Base-by-base conservation (phyloP, 805 yeast species). In the Myxozyma nipponensis region DNA sequence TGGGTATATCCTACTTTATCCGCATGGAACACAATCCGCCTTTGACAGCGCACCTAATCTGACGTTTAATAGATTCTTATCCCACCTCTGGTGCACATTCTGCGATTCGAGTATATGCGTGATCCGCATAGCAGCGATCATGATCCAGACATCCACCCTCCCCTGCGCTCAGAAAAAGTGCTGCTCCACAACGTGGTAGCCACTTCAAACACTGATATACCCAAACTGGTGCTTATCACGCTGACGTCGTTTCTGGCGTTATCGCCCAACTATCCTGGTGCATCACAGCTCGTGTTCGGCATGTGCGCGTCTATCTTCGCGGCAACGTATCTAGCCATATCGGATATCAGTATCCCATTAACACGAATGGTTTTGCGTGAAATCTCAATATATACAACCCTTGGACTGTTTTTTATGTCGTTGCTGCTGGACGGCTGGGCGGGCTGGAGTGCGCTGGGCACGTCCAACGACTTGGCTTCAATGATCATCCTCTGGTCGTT, bases 21-120 rank as follows among this genome's bases (percentile, higher is more conserved):
- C n/a, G n/a, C n/a, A n/a, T 7, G 7, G 32, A 7, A 28, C 32
- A 7, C 32, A 28, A 13, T 7, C 32, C 7, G 7, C 32, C 7
- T 28, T 28, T 28, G 7, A 7, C 32, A 28, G 7, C 10, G 10
- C 13, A 28, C 32, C 13, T 7, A 28, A 7, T 13, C 19, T 35
- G 15, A 13, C n/a, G n/a, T n/a, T 19, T 34, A 21, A 9, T 18
- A 54, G 58, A 39, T 54, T 10, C 38, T 54, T 23, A 54, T 54
- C 22, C 58, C 58, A 6, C 38, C 52, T 10, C 48, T 54, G 2
- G 58, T 54, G 15, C 58, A 54, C 38, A 46, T 54, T 17, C 43
- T 54, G 34, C 56, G 58, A 13, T 54, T 54, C 30, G 54, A 54
- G 45, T 54, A 54, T 44, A 54, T 54, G 58, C 36, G 42, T n/a